phyloP scores from a whole-genome alignment of 441 rosid species.

The Bruguiera hainesii region DNA sequence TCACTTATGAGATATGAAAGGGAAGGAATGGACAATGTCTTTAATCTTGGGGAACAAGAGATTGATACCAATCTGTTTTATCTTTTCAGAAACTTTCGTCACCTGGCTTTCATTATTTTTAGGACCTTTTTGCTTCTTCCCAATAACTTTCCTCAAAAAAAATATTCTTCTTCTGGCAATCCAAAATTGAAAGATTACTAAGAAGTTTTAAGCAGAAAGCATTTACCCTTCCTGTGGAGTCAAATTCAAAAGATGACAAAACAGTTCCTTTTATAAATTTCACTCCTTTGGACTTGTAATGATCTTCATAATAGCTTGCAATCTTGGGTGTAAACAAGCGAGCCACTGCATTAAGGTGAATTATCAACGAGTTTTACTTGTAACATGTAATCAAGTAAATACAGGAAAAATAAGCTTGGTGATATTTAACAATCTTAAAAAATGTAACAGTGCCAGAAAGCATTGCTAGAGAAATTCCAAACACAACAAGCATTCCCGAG shows the following conservation, averaged over 20 bases:
- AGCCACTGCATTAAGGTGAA: conserved; percentile 55
- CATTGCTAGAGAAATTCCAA: neutral
- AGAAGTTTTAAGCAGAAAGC: neutral
- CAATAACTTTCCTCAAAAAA: too few relatives aligned
- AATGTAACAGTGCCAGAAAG: neutral
- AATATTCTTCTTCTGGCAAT: too few relatives aligned
- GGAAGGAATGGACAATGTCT: too few relatives aligned
- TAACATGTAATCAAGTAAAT: conserved; percentile 4
- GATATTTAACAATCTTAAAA: neutral
- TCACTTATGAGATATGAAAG: too few relatives aligned
- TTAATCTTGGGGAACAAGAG: too few relatives aligned
- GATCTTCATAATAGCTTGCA: conserved; percentile 77
- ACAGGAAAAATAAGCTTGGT: neutral
- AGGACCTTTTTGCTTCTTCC: too few relatives aligned
- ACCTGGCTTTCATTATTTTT: too few relatives aligned
- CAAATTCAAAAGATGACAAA: conserved; percentile 77
- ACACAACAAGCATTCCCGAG: neutral
- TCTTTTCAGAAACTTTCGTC: too few relatives aligned
- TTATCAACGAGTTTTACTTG: neutral
- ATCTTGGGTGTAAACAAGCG: conserved; percentile 89
- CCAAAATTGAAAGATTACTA: too few relatives aligned
- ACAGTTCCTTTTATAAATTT: conserved; percentile 85
- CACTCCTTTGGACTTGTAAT: conserved; percentile 80
- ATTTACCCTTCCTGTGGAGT: conserved; percentile 60
- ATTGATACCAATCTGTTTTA: too few relatives aligned